phyloP scores from a whole-genome alignment of 306 rosid genomes.

The Dalbergia oliveri region DNA sequence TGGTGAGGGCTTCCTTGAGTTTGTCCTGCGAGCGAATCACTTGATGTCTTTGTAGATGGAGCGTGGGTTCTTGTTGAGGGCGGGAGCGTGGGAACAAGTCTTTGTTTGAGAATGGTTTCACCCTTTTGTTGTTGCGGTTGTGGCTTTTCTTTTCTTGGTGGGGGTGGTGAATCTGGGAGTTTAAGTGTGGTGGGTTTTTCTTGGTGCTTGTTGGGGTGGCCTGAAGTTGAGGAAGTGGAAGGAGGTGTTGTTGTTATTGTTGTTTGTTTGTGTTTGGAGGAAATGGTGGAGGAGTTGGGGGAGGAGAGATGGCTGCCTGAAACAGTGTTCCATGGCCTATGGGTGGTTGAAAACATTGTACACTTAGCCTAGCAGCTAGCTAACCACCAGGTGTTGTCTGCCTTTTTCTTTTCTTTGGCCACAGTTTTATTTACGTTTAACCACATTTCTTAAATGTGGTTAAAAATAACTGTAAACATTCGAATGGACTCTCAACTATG shows the following conservation, averaged over 20 bases:
- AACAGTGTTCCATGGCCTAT: conserved; percentile 51
- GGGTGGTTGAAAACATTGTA: too few relatives aligned
- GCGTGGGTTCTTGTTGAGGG: conserved; percentile 72
- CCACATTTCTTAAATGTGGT: too few relatives aligned
- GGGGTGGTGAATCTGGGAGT: conserved; percentile 12
- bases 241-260: not conserved
- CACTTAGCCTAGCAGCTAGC: too few relatives aligned
- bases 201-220: not conserved
- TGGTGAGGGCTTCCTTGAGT: conserved; percentile 62
- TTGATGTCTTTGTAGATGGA: conserved; percentile 67
- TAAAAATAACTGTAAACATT: too few relatives aligned
- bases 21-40: conserved; percentile 61
- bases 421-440: too few relatives aligned
- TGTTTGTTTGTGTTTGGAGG: conserved; percentile 35
- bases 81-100: conserved; percentile 80
- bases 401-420: too few relatives aligned
- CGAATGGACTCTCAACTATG: too few relatives aligned
- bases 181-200: conserved; percentile 21
- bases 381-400: too few relatives aligned
- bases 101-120: conserved; percentile 48
- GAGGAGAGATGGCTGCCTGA: conserved; percentile 29
- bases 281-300: conserved; percentile 45
- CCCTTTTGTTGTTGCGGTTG: not conserved
- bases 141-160: not conserved
- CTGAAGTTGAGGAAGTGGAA: not conserved